phyloP scores from a whole-genome alignment of 129 eudicot genomes.

The Dittrichia graveolens region DNA sequence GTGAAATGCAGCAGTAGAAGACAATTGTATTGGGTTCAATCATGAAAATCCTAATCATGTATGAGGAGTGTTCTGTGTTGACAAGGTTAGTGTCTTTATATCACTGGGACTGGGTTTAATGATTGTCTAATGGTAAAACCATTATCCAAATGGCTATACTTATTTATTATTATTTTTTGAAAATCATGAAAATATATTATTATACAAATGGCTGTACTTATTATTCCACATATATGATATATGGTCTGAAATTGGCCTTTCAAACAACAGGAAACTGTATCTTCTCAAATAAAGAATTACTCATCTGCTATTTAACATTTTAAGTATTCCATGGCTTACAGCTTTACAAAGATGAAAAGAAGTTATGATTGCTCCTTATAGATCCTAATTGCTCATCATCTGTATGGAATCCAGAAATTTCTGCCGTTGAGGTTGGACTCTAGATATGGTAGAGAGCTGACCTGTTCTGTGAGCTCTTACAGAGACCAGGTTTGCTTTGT shows the following conservation, averaged over 20 bases:
- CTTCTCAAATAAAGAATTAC: background rate
- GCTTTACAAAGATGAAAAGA: background rate
- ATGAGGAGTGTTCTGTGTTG: background rate
- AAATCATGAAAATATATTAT: too few species aligned
- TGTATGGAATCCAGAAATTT: too few species aligned
- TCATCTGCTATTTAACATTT: background rate
- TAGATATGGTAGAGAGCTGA: too few species aligned
- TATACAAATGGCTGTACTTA: slow-evolving; percentile 11
- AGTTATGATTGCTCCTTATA: background rate
- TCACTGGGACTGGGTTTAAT: slow-evolving; percentile 3
- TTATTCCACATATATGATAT: background rate
- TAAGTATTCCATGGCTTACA: background rate
- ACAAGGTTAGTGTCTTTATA: slow-evolving; percentile 2
- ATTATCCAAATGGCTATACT: slow-evolving; percentile 10
- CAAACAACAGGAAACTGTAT: background rate
- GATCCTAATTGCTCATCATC: background rate
- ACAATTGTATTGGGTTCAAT: background rate
- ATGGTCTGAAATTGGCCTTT: background rate
- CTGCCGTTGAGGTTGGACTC: too few species aligned
- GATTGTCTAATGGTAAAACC: background rate
- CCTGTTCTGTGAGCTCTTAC: too few species aligned
- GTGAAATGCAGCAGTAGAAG: slow-evolving; percentile 10
- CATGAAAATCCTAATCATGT: background rate
- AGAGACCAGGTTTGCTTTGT: too few species aligned
- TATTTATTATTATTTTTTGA: too few species aligned